Evolutionary conservation across 805 yeast genomes (phyloP), one percentile per base, ranked within the genome.

Genomic region (Teunomyces lycoperdinae): DNA sequence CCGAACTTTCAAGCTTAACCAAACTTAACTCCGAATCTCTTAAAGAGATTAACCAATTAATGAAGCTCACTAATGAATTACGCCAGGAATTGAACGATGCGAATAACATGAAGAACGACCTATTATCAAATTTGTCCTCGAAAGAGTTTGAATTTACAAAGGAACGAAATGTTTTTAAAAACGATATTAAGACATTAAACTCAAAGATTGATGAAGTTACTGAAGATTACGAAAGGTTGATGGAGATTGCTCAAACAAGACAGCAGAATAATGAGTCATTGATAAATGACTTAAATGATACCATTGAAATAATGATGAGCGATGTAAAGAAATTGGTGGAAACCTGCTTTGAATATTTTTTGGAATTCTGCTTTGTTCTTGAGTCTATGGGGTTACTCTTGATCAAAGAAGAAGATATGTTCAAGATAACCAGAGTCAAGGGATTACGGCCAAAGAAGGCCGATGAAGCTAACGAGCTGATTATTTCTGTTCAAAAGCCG

Each of bases 381-480:
- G 95, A 87, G 58, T 76, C 85, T 3, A 82, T 90, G 74, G 97
- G 97, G 0, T 70, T 90, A 42, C 73, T 89, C 32, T 74, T 87
- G 42, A 72, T 79, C 2, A 73, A 74, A 43, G 63, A 63, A 9
- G 48, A 46, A 11, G 67, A 72, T 13, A 70, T 64, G 8, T 70
- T 75, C 38, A 76, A 75, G 44, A 80, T 87, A 27, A 82, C 82
- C 42, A 76, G 97, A 50, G 97, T 89, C 3, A 87, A 87, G 60
- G 97, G 97, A 0, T 68, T 87, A 51, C 73, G 83, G 51, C 76
- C 78, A 43, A 78, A 74, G 46, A 66, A 63, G 45, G 62, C 68
- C 35, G 71, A 66, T 9, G 68, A 61, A 9, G 61, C 66, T 2
- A 62, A 55, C 5, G 44, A 41, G 4, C 34, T 13, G 31, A 36